These are phyloP conservation scores for Trifolium dubium DNA, from an alignment of 306 rosid species.

Conservation along the genomic window DNA sequence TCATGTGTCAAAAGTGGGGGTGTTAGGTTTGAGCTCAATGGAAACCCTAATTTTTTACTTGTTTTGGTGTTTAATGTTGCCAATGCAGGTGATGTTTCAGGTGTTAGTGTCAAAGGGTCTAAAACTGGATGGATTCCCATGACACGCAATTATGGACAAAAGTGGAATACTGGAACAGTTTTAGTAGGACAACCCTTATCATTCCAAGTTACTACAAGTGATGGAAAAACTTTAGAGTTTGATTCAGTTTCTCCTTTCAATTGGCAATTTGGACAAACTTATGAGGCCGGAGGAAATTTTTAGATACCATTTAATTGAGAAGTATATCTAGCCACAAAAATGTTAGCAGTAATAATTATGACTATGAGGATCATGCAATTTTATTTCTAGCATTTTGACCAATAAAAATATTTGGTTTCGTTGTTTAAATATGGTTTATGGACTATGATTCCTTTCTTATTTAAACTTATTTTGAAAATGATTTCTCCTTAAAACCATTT, in stretches of 20 bases:
- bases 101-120: slow-evolving; percentile 50
- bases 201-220: slow-evolving; percentile 52
- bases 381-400: neutral
- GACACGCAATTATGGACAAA: slow-evolving; percentile 65
- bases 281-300: slow-evolving; percentile 23
- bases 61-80: slow-evolving; percentile 61
- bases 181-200: slow-evolving; percentile 69
- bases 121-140: slow-evolving; percentile 43
- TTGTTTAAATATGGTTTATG: too few relatives aligned
- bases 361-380: neutral
- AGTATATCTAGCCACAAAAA: neutral
- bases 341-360: neutral
- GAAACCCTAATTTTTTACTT: slow-evolving; percentile 53
- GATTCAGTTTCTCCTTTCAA: slow-evolving; percentile 45
- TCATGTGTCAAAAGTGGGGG: slow-evolving; percentile 51
- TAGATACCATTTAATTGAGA: neutral
- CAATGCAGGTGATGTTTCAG: slow-evolving; percentile 53
- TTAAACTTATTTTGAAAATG: too few relatives aligned
- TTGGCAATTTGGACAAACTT: slow-evolving; percentile 68
- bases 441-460: too few relatives aligned
- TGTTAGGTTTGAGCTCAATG: slow-evolving; percentile 57
- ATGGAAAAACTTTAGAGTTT: slow-evolving; percentile 36
- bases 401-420: neutral
- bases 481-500: too few relatives aligned
- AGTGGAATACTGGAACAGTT: slow-evolving; percentile 40